Conservation (phyloP, 495 filamentous ascomycete species). For the Hypomontagnella monticulosa region DNA sequence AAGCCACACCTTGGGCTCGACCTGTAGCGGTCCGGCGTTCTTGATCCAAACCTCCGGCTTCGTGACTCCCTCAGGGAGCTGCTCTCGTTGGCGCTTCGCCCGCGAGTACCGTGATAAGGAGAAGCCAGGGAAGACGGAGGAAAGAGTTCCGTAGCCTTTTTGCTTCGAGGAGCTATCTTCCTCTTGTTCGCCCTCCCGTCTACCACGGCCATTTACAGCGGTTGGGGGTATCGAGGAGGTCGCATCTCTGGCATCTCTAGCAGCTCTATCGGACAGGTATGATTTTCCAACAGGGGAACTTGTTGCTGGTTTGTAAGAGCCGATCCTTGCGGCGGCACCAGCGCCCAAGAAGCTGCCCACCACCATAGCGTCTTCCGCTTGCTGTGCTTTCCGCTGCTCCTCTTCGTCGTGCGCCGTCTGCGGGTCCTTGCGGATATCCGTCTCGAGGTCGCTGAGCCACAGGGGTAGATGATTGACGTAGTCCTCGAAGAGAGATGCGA, state of each 20-base stretch:
- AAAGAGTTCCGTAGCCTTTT: constrained; percentile 59
- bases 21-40: constrained; percentile 85
- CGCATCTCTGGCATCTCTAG: constrained; percentile 53
- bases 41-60: constrained; percentile 89
- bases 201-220: constrained; percentile 30
- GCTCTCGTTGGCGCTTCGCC: constrained; percentile 52
- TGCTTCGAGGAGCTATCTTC: constrained; percentile 45
- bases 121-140: constrained; percentile 76
- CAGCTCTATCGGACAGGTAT: constrained; percentile 59
- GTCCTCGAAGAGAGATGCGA: constrained; percentile 91
- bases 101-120: constrained; percentile 75
- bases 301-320: constrained; percentile 62
- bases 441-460: constrained; percentile 90
- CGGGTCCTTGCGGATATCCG: constrained; percentile 91
- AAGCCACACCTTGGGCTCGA: constrained; percentile 98
- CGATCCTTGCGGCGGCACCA: constrained; percentile 45
- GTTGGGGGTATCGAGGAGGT: constrained; percentile 28
- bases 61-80: constrained; percentile 83
- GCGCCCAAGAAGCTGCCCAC: constrained; percentile 83
- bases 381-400: constrained; percentile 79
- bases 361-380: constrained; percentile 84
- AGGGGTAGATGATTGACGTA: constrained; percentile 95
- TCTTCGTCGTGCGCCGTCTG: constrained; percentile 90
- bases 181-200: constrained; percentile 36
- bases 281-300: constrained; percentile 70